Conservation (phyloP, 495 filamentous ascomycete genomes). For the Bacidia gigantensis region DNA sequence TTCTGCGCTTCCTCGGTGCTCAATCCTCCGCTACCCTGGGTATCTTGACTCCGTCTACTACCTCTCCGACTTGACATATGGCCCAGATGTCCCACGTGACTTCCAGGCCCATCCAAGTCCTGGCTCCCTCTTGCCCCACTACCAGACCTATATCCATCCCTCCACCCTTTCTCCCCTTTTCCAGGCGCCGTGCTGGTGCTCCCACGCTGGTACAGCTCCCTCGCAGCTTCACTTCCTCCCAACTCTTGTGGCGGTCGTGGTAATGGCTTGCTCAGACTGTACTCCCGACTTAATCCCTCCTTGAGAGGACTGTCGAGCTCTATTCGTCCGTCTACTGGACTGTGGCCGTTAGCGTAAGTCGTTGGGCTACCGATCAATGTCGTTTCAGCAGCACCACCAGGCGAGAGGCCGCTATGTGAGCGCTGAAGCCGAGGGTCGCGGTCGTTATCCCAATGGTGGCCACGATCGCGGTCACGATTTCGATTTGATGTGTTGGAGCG, state of each 20-base stretch:
- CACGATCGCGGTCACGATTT: not conserved
- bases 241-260: not conserved
- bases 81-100: not conserved
- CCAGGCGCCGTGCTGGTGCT: not conserved
- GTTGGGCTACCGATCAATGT: not conserved
- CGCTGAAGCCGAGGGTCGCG: not conserved
- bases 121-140: not conserved
- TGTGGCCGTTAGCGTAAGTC: not conserved
- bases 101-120: not conserved
- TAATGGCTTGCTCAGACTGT: slow-evolving; percentile 1
- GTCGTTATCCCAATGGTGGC: not conserved
- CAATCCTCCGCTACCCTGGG: not conserved
- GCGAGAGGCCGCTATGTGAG: not conserved
- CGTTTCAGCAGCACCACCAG: not conserved
- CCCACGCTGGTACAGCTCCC: not conserved
- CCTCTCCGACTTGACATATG: not conserved
- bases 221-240: not conserved
- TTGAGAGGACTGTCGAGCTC: not conserved
- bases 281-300: not conserved
- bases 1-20: not conserved
- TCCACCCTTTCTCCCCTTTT: too few relatives aligned
- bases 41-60: not conserved
- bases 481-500: not conserved
- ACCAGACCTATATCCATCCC: too few relatives aligned
- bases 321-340: not conserved